Conservation (phyloP, 352 stramenopile genomes). For the Phytophthora macrochlamydospora region DNA sequence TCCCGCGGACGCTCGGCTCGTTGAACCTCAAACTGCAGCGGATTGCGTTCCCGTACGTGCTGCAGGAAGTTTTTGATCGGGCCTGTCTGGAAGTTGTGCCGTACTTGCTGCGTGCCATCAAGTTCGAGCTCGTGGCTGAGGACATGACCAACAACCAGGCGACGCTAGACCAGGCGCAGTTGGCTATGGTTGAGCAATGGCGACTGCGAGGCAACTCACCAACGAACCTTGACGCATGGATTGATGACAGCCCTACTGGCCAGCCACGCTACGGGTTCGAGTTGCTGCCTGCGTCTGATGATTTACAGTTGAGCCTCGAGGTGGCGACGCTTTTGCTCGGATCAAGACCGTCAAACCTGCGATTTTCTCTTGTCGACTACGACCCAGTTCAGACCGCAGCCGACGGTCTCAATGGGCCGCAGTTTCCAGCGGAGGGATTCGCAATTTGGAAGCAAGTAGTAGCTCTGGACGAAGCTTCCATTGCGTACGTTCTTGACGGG, state of each 20-base stretch:
- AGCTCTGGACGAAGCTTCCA: slow-evolving; percentile 61
- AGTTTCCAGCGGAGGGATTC: slow-evolving; percentile 55
- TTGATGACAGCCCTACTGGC: slow-evolving; percentile 60
- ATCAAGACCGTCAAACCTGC: slow-evolving; percentile 53
- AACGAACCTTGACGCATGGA: slow-evolving; percentile 69
- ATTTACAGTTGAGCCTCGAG: slow-evolving; percentile 60
- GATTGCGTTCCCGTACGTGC: slow-evolving; percentile 65
- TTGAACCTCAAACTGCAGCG: slow-evolving; percentile 46
- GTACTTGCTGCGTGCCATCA: slow-evolving; percentile 63
- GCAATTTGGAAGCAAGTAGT: slow-evolving; percentile 82
- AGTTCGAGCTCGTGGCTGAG: slow-evolving; percentile 57
- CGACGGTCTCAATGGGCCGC: slow-evolving; percentile 11
- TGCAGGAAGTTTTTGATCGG: slow-evolving; percentile 63
- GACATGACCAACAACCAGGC: slow-evolving; percentile 48
- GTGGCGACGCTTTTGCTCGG: slow-evolving; percentile 59
- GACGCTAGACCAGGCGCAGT: slow-evolving; percentile 44
- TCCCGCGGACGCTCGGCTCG: slow-evolving; percentile 54
- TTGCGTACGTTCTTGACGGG: slow-evolving; percentile 52
- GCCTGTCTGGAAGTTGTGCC: slow-evolving; percentile 69
- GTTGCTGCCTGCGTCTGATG: slow-evolving; percentile 39
- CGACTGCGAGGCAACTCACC: slow-evolving; percentile 31
- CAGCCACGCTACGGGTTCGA: slow-evolving; percentile 65
- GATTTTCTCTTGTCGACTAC: slow-evolving; percentile 78
- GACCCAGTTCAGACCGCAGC: slow-evolving; percentile 30
- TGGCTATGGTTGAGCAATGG: slow-evolving; percentile 61